phyloP scores from a whole-genome alignment of 1,284 basidiomycete species.

The Microbotryum scabiosae region DNA sequence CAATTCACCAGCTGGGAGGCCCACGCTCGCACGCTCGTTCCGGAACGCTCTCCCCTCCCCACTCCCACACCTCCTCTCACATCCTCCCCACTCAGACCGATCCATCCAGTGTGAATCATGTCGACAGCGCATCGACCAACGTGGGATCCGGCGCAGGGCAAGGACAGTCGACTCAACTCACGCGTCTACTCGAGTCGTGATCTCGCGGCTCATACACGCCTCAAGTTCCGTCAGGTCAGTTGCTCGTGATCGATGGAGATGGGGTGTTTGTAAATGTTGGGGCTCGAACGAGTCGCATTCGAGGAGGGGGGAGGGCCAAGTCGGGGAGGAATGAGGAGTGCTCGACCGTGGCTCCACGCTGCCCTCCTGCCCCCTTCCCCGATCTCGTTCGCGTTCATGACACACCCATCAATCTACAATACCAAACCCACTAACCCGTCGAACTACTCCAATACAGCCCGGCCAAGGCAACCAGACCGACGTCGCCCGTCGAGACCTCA shows the following conservation, averaged over 20 bases:
- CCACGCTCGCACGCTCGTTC: too few species aligned
- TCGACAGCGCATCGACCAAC: conserved; percentile 34
- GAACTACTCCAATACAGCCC: conserved; percentile 10
- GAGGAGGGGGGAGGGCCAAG: too few species aligned
- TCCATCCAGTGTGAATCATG: conserved; percentile 10
- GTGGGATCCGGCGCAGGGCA: conserved; percentile 35
- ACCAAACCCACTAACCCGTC: not conserved
- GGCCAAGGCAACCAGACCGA: conserved; percentile 45
- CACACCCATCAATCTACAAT: not conserved
- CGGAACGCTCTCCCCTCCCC: too few species aligned
- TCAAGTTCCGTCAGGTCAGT: conserved; percentile 71
- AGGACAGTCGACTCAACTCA: conserved; percentile 28
- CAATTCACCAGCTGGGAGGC: too few species aligned
- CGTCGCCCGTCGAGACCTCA: conserved; percentile 66
- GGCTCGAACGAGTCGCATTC: too few species aligned
- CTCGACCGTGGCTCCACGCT: not conserved
- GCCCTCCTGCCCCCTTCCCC: not conserved
- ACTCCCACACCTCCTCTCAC: too few species aligned
- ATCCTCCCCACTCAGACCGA: not conserved
- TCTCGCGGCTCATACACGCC: conserved; percentile 85
- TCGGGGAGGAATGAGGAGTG: not conserved
- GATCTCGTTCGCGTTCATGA: not conserved
- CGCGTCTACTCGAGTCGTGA: conserved; percentile 51
- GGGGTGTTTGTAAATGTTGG: too few species aligned
- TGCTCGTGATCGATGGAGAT: not conserved